These are phyloP conservation scores for Diphasiastrum complanatum DNA, from an alignment of 83 land plant genomes.

Conservation along the genomic window DNA sequence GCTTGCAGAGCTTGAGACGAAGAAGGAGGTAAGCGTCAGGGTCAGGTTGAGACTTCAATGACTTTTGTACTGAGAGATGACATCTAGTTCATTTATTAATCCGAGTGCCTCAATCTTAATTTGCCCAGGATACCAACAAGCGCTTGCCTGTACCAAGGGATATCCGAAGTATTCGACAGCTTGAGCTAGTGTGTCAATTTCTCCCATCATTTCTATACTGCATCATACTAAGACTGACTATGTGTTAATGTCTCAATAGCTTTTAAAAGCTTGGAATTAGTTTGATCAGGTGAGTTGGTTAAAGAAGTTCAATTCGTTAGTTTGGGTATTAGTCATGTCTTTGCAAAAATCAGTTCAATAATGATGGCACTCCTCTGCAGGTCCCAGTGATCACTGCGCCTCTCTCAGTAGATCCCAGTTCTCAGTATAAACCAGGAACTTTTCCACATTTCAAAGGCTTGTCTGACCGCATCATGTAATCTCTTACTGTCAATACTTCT, in stretches of 20 bases:
- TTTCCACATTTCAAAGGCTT: constrained; percentile 81
- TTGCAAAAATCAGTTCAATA: not conserved
- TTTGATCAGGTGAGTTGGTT: no score
- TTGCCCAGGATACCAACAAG: constrained; percentile 87
- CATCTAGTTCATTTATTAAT: not conserved
- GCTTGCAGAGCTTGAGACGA: constrained; percentile 94
- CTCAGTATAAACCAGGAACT: constrained; percentile 62
- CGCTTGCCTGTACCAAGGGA: constrained; percentile 73
- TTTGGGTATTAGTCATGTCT: not conserved
- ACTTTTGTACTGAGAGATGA: not conserved
- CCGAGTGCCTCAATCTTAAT: not conserved
- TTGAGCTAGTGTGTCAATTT: constrained; percentile 68
- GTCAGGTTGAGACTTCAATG: not conserved
- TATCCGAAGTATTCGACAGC: constrained; percentile 69
- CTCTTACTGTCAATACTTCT: not conserved
- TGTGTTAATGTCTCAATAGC: not conserved
- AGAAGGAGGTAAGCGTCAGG: constrained; percentile 45
- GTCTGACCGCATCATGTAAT: constrained; percentile 58
- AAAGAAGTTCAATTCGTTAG: no score
- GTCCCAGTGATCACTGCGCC: constrained; percentile 90
- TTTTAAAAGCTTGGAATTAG: constrained; percentile 2
- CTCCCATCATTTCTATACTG: not conserved
- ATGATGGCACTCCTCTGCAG: constrained; percentile 32
- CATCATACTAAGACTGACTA: constrained; percentile 2
- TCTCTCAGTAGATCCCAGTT: constrained; percentile 67